Evolutionary conservation across 78 protist genomes (phyloP).

Genomic region (Cavenderia fasciculata): DNA sequence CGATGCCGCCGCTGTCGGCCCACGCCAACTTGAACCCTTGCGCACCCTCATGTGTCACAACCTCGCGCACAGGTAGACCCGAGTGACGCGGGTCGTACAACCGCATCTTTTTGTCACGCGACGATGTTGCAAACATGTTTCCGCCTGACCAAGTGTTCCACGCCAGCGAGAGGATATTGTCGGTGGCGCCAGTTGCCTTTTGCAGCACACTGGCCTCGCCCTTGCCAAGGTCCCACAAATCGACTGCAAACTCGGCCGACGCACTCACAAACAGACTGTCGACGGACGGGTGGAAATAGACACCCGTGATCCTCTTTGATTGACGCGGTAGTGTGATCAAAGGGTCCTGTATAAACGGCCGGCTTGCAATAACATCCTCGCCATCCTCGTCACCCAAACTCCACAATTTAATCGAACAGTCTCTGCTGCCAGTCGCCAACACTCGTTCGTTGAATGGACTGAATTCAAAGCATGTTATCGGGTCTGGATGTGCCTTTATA

Average conservation of each 20-base stretch:
- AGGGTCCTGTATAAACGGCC: too few relatives aligned
- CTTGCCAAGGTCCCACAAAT: constrained; percentile 89
- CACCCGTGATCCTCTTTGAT: constrained; percentile 79
- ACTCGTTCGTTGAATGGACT: constrained; percentile 93
- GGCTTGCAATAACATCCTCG: neutral
- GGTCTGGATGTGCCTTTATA: constrained; percentile 91
- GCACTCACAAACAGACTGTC: constrained; percentile 88
- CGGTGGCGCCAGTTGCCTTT: constrained; percentile 61
- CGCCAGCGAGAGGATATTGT: constrained; percentile 77
- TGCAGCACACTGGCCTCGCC: constrained; percentile 17
- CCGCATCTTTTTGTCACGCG: constrained; percentile 93
- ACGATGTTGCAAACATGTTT: constrained; percentile 71
- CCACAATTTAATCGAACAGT: constrained; percentile 94
- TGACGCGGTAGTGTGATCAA: constrained; percentile 86
- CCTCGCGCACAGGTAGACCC: constrained; percentile 16
- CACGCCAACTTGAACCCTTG: constrained; percentile 67
- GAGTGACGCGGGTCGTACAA: constrained; percentile 89
- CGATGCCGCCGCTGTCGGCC: constrained; percentile 66
- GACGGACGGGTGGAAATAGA: constrained; percentile 92
- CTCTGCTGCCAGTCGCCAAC: constrained; percentile 94
- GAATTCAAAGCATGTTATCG: constrained; percentile 92
- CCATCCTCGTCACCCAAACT: constrained; percentile 92
- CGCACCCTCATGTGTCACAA: constrained; percentile 67
- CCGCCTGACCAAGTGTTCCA: constrained; percentile 94
- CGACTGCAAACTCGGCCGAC: constrained; percentile 74